Evolutionary conservation across 495 filamentous ascomycete genomes (phyloP).

Genomic region (Amorphotheca resinae): DNA sequence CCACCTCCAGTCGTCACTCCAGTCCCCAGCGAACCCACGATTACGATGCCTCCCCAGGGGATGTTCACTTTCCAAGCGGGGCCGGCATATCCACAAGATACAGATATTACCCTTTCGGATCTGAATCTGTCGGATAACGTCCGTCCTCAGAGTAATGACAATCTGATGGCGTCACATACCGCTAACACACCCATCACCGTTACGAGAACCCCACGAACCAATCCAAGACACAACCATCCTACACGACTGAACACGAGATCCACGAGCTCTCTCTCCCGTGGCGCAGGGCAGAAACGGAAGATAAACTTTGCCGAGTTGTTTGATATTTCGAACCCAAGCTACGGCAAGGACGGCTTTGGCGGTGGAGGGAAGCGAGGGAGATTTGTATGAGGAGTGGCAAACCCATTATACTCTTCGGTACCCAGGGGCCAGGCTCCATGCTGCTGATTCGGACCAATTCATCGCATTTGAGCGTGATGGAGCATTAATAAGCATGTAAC

Average conservation of each 20-base stretch:
- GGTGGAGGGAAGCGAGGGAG: conserved; percentile 56
- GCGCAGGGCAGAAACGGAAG: conserved; percentile 67
- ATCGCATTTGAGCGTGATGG: not conserved
- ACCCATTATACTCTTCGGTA: conserved; percentile 3
- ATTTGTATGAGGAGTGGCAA: conserved; percentile 38
- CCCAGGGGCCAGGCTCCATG: not conserved
- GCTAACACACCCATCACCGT: conserved; percentile 24
- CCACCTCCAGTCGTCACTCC: conserved; percentile 9
- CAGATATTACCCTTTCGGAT: conserved; percentile 46
- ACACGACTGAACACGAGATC: conserved; percentile 30
- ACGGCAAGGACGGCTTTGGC: conserved; percentile 51
- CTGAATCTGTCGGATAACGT: conserved; percentile 36
- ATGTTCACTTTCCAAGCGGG: conserved; percentile 63
- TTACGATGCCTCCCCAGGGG: conserved; percentile 25
- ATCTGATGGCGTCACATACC: conserved; percentile 19
- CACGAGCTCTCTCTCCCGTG: conserved; percentile 35
- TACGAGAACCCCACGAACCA: conserved; percentile 36
- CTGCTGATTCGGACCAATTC: not conserved
- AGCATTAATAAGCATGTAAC: not conserved
- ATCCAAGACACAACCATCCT: conserved; percentile 35
- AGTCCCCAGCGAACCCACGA: conserved; percentile 23
- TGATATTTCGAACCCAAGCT: conserved; percentile 55
- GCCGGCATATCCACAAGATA: conserved; percentile 55
- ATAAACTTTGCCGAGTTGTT: conserved; percentile 73
- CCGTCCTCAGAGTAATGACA: conserved; percentile 17